Evolutionary conservation across 2,329 filamentous ascomycete species (phyloP).

Genomic region (Monosporascus sp.): DNA sequence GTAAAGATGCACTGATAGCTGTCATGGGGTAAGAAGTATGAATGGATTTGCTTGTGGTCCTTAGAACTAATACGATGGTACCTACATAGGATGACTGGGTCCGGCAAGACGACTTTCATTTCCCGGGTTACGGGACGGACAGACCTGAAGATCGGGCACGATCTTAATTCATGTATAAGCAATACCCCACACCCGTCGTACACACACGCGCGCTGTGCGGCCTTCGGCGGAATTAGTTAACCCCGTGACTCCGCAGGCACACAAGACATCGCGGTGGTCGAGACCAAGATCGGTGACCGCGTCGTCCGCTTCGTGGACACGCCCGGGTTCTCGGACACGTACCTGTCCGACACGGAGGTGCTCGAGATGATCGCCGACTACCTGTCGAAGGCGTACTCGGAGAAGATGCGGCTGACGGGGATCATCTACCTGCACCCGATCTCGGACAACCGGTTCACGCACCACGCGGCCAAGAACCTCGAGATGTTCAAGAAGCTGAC

Average conservation of each 20-base stretch:
- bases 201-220: too few relatives aligned
- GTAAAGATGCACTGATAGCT: not conserved
- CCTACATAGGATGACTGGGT: slow-evolving; percentile 26
- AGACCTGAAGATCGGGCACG: slow-evolving; percentile 27
- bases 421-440: slow-evolving; percentile 43
- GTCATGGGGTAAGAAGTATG: not conserved
- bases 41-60: not conserved
- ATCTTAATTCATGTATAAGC: slow-evolving; percentile 25
- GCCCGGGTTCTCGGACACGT: slow-evolving; percentile 42
- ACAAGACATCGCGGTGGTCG: slow-evolving; percentile 22
- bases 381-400: slow-evolving; percentile 26
- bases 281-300: slow-evolving; percentile 21
- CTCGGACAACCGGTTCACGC: slow-evolving; percentile 33
- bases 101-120: slow-evolving; percentile 33
- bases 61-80: not conserved
- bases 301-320: slow-evolving; percentile 36
- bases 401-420: slow-evolving; percentile 30
- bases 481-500: slow-evolving; percentile 39
- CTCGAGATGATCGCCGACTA: slow-evolving; percentile 35
- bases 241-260: slow-evolving; percentile 16
- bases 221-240: too few relatives aligned
- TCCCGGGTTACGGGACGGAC: slow-evolving; percentile 26
- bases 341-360: slow-evolving; percentile 36
- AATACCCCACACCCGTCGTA: not conserved
- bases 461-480: slow-evolving; percentile 33